Percentiles rank a stretch among this genome's conserved stretches.
These are phyloP conservation scores for Fusarium nodosum DNA, from an alignment of 2,329 filamentous ascomycete species.

Conservation along the genomic window DNA sequence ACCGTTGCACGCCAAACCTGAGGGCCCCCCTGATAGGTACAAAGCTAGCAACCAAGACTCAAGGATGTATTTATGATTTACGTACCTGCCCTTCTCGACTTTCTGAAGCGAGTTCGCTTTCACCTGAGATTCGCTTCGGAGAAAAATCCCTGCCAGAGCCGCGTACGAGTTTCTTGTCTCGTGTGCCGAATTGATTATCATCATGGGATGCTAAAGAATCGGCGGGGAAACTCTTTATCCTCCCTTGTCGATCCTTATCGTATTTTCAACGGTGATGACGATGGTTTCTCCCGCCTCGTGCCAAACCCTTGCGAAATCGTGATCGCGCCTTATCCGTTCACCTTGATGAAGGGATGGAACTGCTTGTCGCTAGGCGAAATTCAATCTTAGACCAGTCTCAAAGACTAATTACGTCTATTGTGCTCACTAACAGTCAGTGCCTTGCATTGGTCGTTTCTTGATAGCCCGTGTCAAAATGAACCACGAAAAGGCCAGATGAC, in stretches of 20 bases:
- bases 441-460: conserved; percentile 7
- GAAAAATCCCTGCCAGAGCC: conserved; percentile 1
- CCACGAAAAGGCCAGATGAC: conserved; percentile 6
- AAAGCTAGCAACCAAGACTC: conserved; percentile 5
- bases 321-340: conserved; percentile 1
- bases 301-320: conserved; percentile 6
- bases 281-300: conserved; percentile 15
- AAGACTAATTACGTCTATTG: conserved; percentile 11
- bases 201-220: conserved; percentile 15
- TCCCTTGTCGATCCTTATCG: conserved; percentile 40
- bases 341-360: conserved; percentile 17
- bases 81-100: conserved; percentile 36
- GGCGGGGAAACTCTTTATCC: conserved; percentile 1
- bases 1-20: conserved; percentile 40
- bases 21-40: conserved; percentile 24
- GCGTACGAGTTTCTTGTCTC: neutral
- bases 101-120: conserved; percentile 6
- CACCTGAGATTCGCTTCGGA: conserved; percentile 4
- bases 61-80: conserved; percentile 12
- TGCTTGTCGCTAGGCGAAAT: conserved; percentile 8
- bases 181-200: conserved; percentile 4
- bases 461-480: neutral
- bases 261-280: conserved; percentile 25
- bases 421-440: conserved; percentile 16
- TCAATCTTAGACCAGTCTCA: conserved; percentile 6